These are phyloP conservation scores for Mycena alexandri DNA, from an alignment of 768 basidiomycete species.

Conservation along the genomic window DNA sequence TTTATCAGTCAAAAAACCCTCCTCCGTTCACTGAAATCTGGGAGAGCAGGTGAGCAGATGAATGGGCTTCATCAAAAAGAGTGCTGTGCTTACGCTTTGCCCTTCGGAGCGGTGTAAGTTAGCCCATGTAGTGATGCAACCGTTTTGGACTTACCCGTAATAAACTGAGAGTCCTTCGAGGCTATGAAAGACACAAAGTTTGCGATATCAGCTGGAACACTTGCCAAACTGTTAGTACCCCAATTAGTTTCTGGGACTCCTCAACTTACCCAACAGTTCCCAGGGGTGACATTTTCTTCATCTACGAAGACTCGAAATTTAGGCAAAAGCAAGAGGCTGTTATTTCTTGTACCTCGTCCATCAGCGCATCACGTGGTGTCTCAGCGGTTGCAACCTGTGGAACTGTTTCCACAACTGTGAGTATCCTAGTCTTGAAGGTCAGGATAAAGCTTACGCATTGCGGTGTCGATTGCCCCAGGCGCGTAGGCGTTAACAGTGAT, in stretches of 20 bases:
- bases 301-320: too few species aligned
- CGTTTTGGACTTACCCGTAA: conserved; percentile 21
- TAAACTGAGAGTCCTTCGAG: conserved; percentile 45
- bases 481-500: conserved; percentile 47
- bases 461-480: conserved; percentile 39
- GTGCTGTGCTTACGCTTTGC: background rate
- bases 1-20: conserved; percentile 8
- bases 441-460: conserved; percentile 19
- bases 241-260: too few species aligned
- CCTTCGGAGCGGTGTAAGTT: background rate
- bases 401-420: background rate
- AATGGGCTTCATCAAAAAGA: too few species aligned
- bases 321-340: too few species aligned
- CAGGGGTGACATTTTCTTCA: background rate
- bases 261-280: background rate
- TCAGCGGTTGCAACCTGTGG: background rate
- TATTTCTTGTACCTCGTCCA: too few species aligned
- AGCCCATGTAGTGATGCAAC: too few species aligned
- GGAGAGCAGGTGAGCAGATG: too few species aligned
- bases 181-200: conserved; percentile 47
- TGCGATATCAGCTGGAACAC: conserved; percentile 35
- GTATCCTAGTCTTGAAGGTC: too few species aligned
- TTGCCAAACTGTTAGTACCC: background rate
- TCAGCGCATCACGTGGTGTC: too few species aligned
- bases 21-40: conserved; percentile 21